These are phyloP conservation scores for Stagonosporopsis tanaceti DNA, from an alignment of 2,329 filamentous ascomycete genomes.

Conservation along the genomic window DNA sequence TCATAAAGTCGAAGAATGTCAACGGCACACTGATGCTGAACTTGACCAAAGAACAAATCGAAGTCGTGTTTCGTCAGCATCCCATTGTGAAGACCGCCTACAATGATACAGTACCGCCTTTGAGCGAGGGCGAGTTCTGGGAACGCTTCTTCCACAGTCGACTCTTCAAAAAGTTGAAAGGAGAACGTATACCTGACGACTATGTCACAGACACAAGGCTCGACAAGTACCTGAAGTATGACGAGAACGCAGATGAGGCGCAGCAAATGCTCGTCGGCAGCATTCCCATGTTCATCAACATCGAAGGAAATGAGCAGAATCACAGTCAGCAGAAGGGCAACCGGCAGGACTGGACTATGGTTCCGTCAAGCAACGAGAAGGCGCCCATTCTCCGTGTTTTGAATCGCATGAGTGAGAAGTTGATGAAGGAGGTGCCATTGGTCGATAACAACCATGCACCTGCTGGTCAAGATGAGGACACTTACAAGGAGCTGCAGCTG, in stretches of 20 bases:
- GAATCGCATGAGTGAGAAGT: constrained; percentile 90
- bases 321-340: constrained; percentile 89
- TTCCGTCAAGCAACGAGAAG: constrained; percentile 75
- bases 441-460: constrained; percentile 73
- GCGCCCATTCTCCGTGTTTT: constrained; percentile 88
- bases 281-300: constrained; percentile 87
- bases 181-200: constrained; percentile 81
- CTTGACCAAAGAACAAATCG: constrained; percentile 89
- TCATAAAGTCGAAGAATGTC: constrained; percentile 80
- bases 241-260: constrained; percentile 63
- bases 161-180: constrained; percentile 88
- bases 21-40: constrained; percentile 76
- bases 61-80: constrained; percentile 91
- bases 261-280: constrained; percentile 63
- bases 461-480: constrained; percentile 74
- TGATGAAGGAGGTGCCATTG: constrained; percentile 86
- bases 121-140: constrained; percentile 87
- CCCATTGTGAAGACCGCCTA: constrained; percentile 89
- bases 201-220: constrained; percentile 81
- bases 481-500: constrained; percentile 77
- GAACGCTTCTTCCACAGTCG: constrained; percentile 91
- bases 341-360: constrained; percentile 88
- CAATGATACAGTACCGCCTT: constrained; percentile 83
- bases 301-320: constrained; percentile 95
- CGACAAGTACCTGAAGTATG: constrained; percentile 82